Evolutionary conservation across 352 stramenopile genomes (phyloP), one percentile per base, ranked within the genome.

Genomic region (Phytophthora brassicae): DNA sequence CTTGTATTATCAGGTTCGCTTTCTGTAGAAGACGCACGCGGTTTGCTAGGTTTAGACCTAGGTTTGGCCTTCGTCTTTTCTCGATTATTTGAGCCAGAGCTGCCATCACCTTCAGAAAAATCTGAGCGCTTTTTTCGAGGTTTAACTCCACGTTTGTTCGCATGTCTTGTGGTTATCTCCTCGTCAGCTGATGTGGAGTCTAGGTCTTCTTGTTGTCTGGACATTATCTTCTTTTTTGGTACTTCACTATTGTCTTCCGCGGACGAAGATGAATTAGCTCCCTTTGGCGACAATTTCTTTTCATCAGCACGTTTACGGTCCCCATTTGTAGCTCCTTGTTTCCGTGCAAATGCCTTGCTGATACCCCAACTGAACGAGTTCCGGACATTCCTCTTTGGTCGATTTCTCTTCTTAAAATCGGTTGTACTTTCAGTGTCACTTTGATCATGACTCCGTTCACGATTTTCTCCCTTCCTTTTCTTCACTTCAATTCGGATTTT

Each of bases 341-440:
- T 90, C 24, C 75, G 48, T 20, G 75, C 79, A 65, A 90, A 90
- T 3, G 81, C 81, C 41, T 88, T 90, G 2, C 60, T 61, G 41
- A 90, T 90, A 0, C 79, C 81, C 81, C 81, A 90, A 20, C 81
- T 88, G 39, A 85, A 90, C 0, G 81, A 86, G 31, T 90, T 90
- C 5, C 81, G 64, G 4, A 86, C 66, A 44, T 77, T 89, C 29
- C 71, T 56, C 47, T 87, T 88, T 12, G 41, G 43, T 29, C 56
- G 46, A 13, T 36, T 47, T 39, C 64, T 75, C 20, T 16, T 51
- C 13, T 43, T 41, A 1, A 48, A 9, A 38, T 68, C 56, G 7
- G 56, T 68, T 8, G 56, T 63, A 23, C 45, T 68, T 22, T 46
- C 57, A 26, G 60, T 63, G 19, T 66, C 44, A 38, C 59, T 74